Evolutionary conservation across 306 rosid genomes (phyloP).

Genomic region (Arachis hypogaea): DNA sequence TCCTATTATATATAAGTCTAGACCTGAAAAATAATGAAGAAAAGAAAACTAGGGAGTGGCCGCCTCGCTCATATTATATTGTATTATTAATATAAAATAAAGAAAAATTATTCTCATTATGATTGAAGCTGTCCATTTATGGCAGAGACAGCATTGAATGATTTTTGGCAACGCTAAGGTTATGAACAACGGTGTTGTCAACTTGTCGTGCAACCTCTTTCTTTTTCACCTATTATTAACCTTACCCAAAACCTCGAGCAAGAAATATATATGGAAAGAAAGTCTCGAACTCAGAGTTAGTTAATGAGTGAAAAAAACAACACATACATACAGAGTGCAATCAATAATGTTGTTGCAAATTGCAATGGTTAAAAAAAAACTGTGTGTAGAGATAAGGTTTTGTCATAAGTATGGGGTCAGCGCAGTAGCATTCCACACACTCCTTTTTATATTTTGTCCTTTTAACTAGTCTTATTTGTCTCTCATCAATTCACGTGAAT

Average conservation of each 20-base stretch:
- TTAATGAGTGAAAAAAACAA: too few species aligned
- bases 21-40: neutral
- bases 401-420: conserved; percentile 69
- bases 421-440: conserved; percentile 68
- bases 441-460: conserved; percentile 51
- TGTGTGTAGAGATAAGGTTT: conserved; percentile 68
- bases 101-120: conserved; percentile 16
- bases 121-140: conserved; percentile 43
- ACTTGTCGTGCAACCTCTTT: conserved; percentile 11
- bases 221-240: neutral
- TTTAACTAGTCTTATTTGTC: conserved; percentile 55
- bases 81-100: neutral
- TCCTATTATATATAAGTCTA: too few species aligned
- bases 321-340: neutral
- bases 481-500: conserved; percentile 79
- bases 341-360: neutral
- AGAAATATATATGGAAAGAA: neutral
- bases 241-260: neutral
- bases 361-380: conserved; percentile 21
- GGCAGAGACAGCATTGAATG: conserved; percentile 56
- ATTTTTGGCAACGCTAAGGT: conserved; percentile 47
- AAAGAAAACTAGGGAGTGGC: neutral
- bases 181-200: neutral
- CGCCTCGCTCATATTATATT: neutral
- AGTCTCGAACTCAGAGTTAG: neutral